Conservation (phyloP, 1,284 basidiomycete genomes). For the Taiwanofungus camphoratus region DNA sequence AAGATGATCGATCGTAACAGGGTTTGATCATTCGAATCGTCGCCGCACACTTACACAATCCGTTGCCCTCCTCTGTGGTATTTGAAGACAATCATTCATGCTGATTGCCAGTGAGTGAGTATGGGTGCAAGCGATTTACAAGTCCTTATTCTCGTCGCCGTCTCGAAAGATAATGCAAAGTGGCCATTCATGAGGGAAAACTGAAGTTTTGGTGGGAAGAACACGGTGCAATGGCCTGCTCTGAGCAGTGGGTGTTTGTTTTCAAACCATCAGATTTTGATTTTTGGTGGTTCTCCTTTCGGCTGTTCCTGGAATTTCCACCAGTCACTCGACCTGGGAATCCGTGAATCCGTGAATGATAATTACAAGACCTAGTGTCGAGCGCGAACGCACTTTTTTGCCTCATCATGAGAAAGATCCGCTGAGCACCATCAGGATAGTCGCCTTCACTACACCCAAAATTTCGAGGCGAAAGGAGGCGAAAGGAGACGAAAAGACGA, state of each 20-base stretch:
- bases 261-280: too few species aligned
- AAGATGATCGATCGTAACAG: conserved; percentile 6
- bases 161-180: conserved; percentile 13
- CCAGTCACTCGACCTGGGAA: too few species aligned
- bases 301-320: too few species aligned
- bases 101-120: conserved; percentile 18
- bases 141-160: neutral
- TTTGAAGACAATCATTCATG: conserved; percentile 16
- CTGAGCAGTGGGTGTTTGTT: conserved; percentile 25
- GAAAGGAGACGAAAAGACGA: too few species aligned
- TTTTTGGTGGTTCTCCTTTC: too few species aligned
- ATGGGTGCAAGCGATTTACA: neutral
- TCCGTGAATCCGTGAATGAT: too few species aligned
- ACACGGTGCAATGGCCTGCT: conserved; percentile 12
- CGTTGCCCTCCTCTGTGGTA: conserved; percentile 12
- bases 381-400: too few species aligned
- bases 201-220: conserved; percentile 22
- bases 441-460: too few species aligned
- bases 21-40: conserved; percentile 18
- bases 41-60: conserved; percentile 15
- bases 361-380: too few species aligned
- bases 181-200: conserved; percentile 21
- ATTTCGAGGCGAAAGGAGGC: too few species aligned
- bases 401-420: too few species aligned
- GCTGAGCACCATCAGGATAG: too few species aligned